Percentiles rank a stretch among this genome's conserved stretches.
Evolutionary conservation across 2,329 filamentous ascomycete species (phyloP).

Genomic region (Didymella pomorum): DNA sequence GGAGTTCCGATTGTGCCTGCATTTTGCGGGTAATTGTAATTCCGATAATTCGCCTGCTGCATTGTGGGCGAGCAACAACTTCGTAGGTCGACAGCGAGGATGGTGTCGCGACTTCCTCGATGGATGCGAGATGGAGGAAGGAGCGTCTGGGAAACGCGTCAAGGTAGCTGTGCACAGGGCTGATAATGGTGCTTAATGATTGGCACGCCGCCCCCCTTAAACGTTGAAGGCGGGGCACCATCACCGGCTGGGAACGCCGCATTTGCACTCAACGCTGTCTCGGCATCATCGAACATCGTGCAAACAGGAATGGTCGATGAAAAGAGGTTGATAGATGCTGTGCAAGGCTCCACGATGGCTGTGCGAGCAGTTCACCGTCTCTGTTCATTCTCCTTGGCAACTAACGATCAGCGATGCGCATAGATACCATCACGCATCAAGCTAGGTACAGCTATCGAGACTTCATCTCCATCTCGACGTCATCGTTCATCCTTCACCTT

Average conservation of each 20-base stretch:
- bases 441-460: constrained; percentile 15
- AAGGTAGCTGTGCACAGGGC: constrained; percentile 24
- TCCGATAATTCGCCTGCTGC: constrained; percentile 56
- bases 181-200: constrained; percentile 15
- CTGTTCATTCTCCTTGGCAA: constrained; percentile 22
- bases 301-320: constrained; percentile 2
- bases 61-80: constrained; percentile 44
- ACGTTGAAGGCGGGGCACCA: constrained; percentile 21
- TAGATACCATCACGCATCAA: constrained; percentile 9
- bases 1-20: constrained; percentile 37
- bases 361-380: constrained; percentile 13
- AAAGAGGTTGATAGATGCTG: constrained; percentile 4
- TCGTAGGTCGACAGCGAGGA: constrained; percentile 40
- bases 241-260: constrained; percentile 21
- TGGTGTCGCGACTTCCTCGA: constrained; percentile 29
- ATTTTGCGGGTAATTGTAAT: constrained; percentile 48
- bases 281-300: constrained; percentile 13
- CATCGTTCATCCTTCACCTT: constrained; percentile 20
- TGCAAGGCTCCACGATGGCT: constrained; percentile 1
- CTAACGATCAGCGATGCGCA: constrained; percentile 17
- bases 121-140: constrained; percentile 24
- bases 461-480: constrained; percentile 21
- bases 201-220: constrained; percentile 23
- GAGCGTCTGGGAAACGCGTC: constrained; percentile 20
- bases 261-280: constrained; percentile 17